Evolutionary conservation across 1,284 basidiomycete species (phyloP).

Genomic region (Leccinum fallax): DNA sequence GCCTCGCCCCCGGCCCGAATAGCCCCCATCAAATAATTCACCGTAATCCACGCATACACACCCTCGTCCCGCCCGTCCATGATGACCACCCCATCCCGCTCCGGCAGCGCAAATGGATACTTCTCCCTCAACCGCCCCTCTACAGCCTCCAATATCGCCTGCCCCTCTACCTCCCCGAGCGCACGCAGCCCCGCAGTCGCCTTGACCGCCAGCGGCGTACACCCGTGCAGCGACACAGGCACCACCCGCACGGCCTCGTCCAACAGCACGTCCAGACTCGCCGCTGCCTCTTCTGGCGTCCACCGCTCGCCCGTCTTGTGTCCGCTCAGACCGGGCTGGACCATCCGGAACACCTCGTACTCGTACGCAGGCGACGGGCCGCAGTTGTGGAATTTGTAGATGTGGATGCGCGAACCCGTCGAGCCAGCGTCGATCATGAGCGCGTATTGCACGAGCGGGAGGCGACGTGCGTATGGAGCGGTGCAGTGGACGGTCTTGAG

Average conservation of each 20-base stretch:
- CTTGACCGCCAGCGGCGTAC: constrained; percentile 91
- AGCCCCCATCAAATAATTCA: constrained; percentile 87
- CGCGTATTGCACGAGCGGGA: constrained; percentile 83
- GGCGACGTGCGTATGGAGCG: constrained; percentile 48
- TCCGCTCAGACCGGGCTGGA: constrained; percentile 71
- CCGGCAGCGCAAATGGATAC: constrained; percentile 78
- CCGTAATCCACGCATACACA: constrained; percentile 98
- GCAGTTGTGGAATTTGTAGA: constrained; percentile 98
- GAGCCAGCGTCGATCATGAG: constrained; percentile 99
- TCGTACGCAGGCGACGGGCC: constrained; percentile 79
- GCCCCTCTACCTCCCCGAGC: constrained; percentile 67
- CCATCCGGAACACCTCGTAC: constrained; percentile 91
- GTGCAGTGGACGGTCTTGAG: constrained; percentile 70
- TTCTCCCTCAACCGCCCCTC: constrained; percentile 58
- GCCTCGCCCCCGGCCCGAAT: constrained; percentile 58
- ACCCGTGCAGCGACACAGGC: constrained; percentile 76
- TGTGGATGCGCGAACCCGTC: constrained; percentile 95
- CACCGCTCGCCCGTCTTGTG: constrained; percentile 20
- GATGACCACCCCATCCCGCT: constrained; percentile 71
- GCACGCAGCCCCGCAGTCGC: constrained; percentile 93
- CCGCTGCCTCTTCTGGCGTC: constrained; percentile 69
- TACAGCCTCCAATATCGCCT: constrained; percentile 82
- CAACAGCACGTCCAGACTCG: constrained; percentile 80
- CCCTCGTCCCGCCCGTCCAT: constrained; percentile 99
- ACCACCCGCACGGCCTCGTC: constrained; percentile 82